phyloP scores from a whole-genome alignment of 2,329 filamentous ascomycete genomes.

The Aspergillus japonicus region DNA sequence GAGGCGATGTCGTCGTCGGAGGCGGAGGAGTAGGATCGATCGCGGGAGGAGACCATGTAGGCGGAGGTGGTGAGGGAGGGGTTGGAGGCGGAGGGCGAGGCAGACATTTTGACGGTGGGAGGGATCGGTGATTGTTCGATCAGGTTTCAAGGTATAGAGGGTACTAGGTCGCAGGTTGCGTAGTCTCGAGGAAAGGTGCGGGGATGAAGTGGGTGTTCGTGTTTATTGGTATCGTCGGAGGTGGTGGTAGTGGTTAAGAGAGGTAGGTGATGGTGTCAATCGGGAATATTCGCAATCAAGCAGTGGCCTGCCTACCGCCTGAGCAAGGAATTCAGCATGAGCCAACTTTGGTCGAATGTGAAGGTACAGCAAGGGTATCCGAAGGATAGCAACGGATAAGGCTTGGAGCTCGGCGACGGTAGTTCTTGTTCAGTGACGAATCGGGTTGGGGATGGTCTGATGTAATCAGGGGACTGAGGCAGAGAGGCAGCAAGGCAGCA shows the following conservation, averaged over 20 bases:
- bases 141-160: too few species aligned
- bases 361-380: neutral
- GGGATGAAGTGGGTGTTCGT: neutral
- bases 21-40: conserved; percentile 28
- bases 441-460: conserved; percentile 1
- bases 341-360: conserved; percentile 2
- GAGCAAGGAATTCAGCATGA: conserved; percentile 24
- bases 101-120: conserved; percentile 28
- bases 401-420: conserved; percentile 1
- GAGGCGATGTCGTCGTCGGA: conserved; percentile 45
- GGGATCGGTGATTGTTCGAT: neutral
- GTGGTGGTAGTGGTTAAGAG: neutral
- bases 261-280: conserved; percentile 12
- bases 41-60: conserved; percentile 40
- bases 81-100: conserved; percentile 27
- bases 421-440: neutral
- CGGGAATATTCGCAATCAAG: conserved; percentile 22
- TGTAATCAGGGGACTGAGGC: conserved; percentile 4
- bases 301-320: conserved; percentile 39
- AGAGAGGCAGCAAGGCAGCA: neutral
- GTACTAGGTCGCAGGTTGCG: neutral
- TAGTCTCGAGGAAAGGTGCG: neutral
- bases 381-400: neutral
- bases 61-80: conserved; percentile 40
- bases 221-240: neutral